Evolutionary conservation across 1,139 yeast species (phyloP).

Genomic region (Debaryomyces nepalensis): DNA sequence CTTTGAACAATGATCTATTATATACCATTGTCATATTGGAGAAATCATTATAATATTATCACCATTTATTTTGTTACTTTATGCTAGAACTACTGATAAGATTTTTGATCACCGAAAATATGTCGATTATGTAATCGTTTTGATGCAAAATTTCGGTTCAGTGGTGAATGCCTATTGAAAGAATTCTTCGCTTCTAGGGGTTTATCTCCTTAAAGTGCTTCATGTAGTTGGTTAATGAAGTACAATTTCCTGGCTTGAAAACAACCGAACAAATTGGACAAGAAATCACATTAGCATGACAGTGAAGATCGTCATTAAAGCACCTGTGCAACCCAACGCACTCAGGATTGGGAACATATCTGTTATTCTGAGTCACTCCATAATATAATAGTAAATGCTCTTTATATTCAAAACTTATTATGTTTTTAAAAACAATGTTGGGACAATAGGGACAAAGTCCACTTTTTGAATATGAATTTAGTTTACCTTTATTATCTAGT

Average conservation of each 20-base stretch:
- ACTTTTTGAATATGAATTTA: slow-evolving; percentile 6
- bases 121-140: no score
- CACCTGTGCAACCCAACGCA: slow-evolving; percentile 2
- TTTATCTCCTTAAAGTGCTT: slow-evolving; percentile 5
- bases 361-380: slow-evolving; percentile 2
- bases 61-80: no score
- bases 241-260: neutral
- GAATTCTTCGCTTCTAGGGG: no score
- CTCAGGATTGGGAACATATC: slow-evolving; percentile 3
- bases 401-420: neutral
- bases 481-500: neutral
- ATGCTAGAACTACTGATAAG: no score
- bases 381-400: slow-evolving; percentile 4
- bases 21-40: neutral
- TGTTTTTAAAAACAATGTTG: slow-evolving; percentile 6
- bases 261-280: slow-evolving; percentile 2
- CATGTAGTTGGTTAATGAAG: slow-evolving; percentile 4
- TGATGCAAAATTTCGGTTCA: neutral
- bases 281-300: neutral
- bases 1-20: neutral
- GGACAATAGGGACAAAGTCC: slow-evolving; percentile 11
- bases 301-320: neutral
- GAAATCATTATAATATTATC: neutral
- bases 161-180: no score
- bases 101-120: no score